These are phyloP conservation scores for Aegilops speltoides DNA, from an alignment of 176 grass and related monocot genomes.

Conservation along the genomic window DNA sequence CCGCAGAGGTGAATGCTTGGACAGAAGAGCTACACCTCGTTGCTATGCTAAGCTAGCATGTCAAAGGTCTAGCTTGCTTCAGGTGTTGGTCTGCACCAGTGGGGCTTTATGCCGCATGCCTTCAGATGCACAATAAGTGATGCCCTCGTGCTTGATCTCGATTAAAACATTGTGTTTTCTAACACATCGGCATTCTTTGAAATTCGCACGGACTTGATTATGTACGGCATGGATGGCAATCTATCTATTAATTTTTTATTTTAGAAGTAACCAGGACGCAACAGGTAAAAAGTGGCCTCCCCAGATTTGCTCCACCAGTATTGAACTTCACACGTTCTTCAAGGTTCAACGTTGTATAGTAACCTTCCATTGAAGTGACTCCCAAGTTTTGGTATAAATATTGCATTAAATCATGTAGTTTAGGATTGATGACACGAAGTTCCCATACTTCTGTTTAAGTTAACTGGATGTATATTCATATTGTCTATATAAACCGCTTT, in stretches of 20 bases:
- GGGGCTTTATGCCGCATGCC: conserved; percentile 35
- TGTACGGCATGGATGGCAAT: neutral
- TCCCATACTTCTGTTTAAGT: neutral
- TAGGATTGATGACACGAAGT: neutral
- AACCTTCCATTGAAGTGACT: no score
- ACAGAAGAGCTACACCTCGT: no score
- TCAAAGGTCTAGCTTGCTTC: no score
- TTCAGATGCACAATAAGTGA: conserved; percentile 49
- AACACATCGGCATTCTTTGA: conserved; percentile 56
- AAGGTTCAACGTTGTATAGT: no score
- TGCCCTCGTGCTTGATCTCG: conserved; percentile 59
- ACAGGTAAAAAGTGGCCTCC: no score
- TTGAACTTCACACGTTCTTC: no score
- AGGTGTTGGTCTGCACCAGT: neutral
- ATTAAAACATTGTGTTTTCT: conserved; percentile 54
- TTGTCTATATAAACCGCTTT: neutral
- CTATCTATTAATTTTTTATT: no score
- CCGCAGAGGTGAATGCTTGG: no score
- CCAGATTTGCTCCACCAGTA: no score
- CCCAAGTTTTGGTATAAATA: no score
- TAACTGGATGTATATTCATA: neutral
- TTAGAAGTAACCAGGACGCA: no score
- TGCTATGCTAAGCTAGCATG: no score
- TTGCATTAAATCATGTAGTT: neutral
- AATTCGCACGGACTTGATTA: neutral